These are phyloP conservation scores for Thielaviopsis populi DNA, from an alignment of 2,329 filamentous ascomycete genomes.

Conservation along the genomic window DNA sequence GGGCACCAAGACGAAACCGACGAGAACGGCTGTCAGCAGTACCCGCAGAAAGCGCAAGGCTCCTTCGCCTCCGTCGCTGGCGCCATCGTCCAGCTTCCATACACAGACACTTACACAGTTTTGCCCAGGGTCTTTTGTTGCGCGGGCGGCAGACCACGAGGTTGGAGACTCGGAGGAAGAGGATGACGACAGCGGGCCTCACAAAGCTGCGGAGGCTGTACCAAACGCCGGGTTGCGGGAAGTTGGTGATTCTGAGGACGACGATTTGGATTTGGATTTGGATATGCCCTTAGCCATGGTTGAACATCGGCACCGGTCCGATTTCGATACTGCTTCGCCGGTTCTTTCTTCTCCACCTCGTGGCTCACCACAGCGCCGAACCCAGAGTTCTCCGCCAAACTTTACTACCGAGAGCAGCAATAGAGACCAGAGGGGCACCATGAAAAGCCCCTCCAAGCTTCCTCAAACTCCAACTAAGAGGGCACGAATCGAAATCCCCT, in stretches of 20 bases:
- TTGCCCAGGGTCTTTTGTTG: slow-evolving; percentile 18
- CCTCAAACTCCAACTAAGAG: slow-evolving; percentile 30
- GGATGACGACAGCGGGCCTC: slow-evolving; percentile 13
- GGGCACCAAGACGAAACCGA: slow-evolving; percentile 2
- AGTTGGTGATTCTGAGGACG: slow-evolving; percentile 2
- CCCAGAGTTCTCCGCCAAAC: not conserved
- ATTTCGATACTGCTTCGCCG: not conserved
- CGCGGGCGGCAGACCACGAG: not conserved
- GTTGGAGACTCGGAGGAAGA: slow-evolving; percentile 30
- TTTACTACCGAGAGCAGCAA: too few species aligned
- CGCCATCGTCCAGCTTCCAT: slow-evolving; percentile 23
- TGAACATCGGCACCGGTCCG: slow-evolving; percentile 12
- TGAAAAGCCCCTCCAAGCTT: slow-evolving; percentile 19
- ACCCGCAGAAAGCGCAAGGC: slow-evolving; percentile 3
- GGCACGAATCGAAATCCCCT: slow-evolving; percentile 29
- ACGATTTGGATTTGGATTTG: not conserved
- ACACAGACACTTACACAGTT: slow-evolving; percentile 32
- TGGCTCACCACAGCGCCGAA: not conserved
- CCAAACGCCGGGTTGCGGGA: not conserved
- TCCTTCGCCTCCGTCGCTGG: not conserved
- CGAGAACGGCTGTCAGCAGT: slow-evolving; percentile 24
- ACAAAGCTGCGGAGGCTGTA: not conserved
- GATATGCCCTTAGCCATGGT: slow-evolving; percentile 11
- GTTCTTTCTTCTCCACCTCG: not conserved
- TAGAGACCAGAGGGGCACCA: not conserved